Evolutionary conservation across 495 filamentous ascomycete genomes (phyloP), one percentile per base, ranked within the genome.

Genomic region (Thermothielavioides terrestris): DNA sequence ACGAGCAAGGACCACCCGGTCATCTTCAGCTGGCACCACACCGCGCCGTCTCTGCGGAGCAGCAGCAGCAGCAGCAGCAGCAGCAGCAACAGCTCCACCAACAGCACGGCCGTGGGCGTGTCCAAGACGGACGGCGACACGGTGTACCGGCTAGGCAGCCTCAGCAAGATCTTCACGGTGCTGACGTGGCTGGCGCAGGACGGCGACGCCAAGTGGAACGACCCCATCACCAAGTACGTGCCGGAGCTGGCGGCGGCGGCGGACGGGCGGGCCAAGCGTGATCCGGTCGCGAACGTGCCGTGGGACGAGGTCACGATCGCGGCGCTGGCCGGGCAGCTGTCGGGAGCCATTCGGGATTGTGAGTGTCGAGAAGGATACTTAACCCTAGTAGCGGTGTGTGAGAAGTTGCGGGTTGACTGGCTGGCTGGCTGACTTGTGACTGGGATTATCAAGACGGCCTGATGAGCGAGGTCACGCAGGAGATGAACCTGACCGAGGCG

Each of bases 261-360:
- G 8, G 58, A 54, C 6, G 56, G 51, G n/a, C n/a, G n/a, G 22
- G 62, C 59, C 0, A 56, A 56, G 25, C 57, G 55, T 2, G 64
- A 79, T 55, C 66, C 61, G 7, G 61, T 72, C 2, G 57, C 66
- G 47, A 62, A 64, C 35, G 64, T 78, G 26, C 60, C 64, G 14
- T 83, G 80, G 80, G 62, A 71, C 18, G 69, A 76, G 20, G 64
- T 81, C 26, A 82, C 77, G 0, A 62, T 82, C 12, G 72, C 74
- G 2, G 64, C 70, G 9, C 53, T 83, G 28, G 75, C 76, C 0
- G 72, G 69, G 47, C 78, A 82, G 44, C 53, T 76, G 41, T 65
- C 76, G 10, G 79, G 76, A 3, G 66, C 77, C 11, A 66, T 67
- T 14, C 61, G 75, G 55, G 70, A 78, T 35, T 72, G 67, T 71